These are phyloP conservation scores for Syzygium malaccense DNA, from an alignment of 441 rosid species.

Conservation along the genomic window DNA sequence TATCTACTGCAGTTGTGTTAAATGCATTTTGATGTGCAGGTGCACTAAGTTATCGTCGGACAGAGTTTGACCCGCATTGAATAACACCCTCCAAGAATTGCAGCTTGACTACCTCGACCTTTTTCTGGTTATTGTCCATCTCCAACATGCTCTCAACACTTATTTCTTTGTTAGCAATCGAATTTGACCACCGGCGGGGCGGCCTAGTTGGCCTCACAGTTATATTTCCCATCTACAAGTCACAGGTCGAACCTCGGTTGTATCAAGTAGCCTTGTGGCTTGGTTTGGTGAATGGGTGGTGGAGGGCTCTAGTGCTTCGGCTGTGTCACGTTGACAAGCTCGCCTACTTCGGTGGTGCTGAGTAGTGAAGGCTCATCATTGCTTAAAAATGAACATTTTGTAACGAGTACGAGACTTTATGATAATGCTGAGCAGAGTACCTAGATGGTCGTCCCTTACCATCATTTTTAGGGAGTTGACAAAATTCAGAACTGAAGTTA, in stretches of 20 bases:
- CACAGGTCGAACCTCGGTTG: rapidly evolving
- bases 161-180: neutral
- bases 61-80: conserved; percentile 37
- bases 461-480: neutral
- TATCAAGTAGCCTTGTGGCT: neutral
- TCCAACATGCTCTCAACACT: neutral
- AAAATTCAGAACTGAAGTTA: neutral
- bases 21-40: conserved; percentile 9
- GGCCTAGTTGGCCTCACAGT: rapidly evolving
- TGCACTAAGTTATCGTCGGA: conserved; percentile 39
- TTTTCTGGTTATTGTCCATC: conserved; percentile 20
- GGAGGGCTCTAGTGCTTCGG: neutral
- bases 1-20: neutral
- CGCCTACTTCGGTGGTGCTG: neutral
- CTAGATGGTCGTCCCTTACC: neutral
- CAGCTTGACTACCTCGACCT: conserved; percentile 49
- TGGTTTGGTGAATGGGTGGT: neutral
- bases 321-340: neutral
- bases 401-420: neutral
- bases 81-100: conserved; percentile 40
- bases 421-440: rapidly evolving
- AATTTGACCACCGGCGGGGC: rapidly evolving
- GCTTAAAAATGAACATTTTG: neutral
- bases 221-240: neutral
- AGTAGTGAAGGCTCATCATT: neutral